Percentiles rank a stretch among this genome's conserved stretches.
phyloP scores from a whole-genome alignment of 208 protist genomes.

The Trypanosoma congolense region DNA sequence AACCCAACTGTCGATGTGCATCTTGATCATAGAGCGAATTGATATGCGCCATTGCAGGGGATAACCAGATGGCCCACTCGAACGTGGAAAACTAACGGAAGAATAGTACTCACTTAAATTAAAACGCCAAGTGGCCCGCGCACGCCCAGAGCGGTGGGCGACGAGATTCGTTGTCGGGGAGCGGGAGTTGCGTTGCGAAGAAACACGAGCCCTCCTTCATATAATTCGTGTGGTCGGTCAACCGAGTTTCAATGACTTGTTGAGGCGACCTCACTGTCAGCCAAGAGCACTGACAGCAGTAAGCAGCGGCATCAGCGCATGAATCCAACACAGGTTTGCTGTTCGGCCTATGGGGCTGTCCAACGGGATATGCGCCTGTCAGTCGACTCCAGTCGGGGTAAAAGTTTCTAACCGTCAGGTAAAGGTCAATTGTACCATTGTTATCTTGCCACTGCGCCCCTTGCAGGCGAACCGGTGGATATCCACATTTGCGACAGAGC shows the following conservation, averaged over 20 bases:
- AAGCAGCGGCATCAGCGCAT: slow-evolving; percentile 40
- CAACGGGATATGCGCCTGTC: slow-evolving; percentile 46
- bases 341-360: slow-evolving; percentile 19
- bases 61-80: too few species aligned
- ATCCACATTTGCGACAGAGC: slow-evolving; percentile 65
- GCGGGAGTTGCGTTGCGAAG: slow-evolving; percentile 60
- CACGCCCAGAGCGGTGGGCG: slow-evolving; percentile 80
- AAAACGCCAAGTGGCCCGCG: slow-evolving; percentile 34
- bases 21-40: too few species aligned
- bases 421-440: slow-evolving; percentile 50
- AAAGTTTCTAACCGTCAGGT: slow-evolving; percentile 81
- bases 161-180: slow-evolving; percentile 24
- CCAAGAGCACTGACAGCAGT: slow-evolving; percentile 88
- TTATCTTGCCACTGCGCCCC: slow-evolving; percentile 63
- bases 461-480: slow-evolving; percentile 76
- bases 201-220: slow-evolving; percentile 15
- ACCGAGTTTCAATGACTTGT: slow-evolving; percentile 50
- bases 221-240: slow-evolving; percentile 37
- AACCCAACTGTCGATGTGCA: too few species aligned
- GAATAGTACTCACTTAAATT: too few species aligned
- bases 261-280: slow-evolving; percentile 41
- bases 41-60: too few species aligned
- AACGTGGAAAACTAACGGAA: too few species aligned
- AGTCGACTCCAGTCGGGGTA: slow-evolving; percentile 86
- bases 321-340: slow-evolving; percentile 29